These are phyloP conservation scores for Microsporum ferrugineum DNA, from an alignment of 2,329 filamentous ascomycete species.

Conservation along the genomic window DNA sequence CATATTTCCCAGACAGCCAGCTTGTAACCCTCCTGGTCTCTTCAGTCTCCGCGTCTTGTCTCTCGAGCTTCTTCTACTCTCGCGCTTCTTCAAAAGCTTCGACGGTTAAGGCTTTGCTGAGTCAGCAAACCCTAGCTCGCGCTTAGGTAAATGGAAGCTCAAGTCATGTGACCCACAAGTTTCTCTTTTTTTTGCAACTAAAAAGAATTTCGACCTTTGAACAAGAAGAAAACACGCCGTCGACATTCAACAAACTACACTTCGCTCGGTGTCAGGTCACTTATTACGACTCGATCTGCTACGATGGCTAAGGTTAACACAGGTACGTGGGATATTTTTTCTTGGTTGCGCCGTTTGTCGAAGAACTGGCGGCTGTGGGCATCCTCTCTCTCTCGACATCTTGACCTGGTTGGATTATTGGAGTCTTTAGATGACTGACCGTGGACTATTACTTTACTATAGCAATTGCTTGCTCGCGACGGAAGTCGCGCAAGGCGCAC, in stretches of 20 bases:
- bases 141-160: neutral
- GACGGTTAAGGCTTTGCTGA: neutral
- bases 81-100: neutral
- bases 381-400: neutral
- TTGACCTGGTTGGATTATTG: neutral
- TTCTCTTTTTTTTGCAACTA: conserved; percentile 7
- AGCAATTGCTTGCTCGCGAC: conserved; percentile 60
- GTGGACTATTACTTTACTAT: conserved; percentile 1
- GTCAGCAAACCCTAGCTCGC: conserved; percentile 10
- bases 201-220: conserved; percentile 4
- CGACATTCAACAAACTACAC: conserved; percentile 4
- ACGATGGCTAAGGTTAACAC: conserved; percentile 25
- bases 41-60: neutral
- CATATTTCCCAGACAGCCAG: neutral
- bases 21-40: neutral
- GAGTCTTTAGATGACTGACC: conserved; percentile 1
- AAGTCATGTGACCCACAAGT: conserved; percentile 16
- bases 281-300: conserved; percentile 16
- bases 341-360: neutral
- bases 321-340: conserved; percentile 16
- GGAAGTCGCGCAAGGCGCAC: conserved; percentile 99
- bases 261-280: conserved; percentile 12
- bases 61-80: neutral
- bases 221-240: conserved; percentile 8
- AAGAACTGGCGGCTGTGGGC: neutral